A percentile compares a stretch with the other conserved stretches of the same genome.
These are phyloP conservation scores for Akanthomyces uredinophilus DNA, from an alignment of 2,329 filamentous ascomycete genomes.

Conservation along the genomic window DNA sequence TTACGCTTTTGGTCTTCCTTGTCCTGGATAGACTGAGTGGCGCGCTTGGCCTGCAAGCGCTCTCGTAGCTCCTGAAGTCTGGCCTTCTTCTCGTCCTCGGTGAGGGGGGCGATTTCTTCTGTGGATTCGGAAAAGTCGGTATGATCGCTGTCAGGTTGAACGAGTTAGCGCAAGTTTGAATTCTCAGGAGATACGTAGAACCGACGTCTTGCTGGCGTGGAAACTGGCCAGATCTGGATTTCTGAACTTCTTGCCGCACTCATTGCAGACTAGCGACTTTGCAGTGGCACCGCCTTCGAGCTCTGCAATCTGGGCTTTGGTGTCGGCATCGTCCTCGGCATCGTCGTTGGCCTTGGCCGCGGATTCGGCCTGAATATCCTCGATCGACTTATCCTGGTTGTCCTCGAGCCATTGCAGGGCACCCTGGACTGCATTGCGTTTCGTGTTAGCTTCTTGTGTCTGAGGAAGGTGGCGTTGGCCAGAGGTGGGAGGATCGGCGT, in stretches of 20 bases:
- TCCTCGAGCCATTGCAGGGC: slow-evolving; percentile 93
- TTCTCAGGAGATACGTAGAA: slow-evolving; percentile 8
- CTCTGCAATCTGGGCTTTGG: slow-evolving; percentile 54
- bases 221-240: slow-evolving; percentile 78
- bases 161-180: not conserved
- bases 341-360: slow-evolving; percentile 37
- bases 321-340: slow-evolving; percentile 42
- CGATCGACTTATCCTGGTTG: slow-evolving; percentile 81
- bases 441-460: slow-evolving; percentile 2
- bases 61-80: slow-evolving; percentile 69
- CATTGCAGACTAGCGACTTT: slow-evolving; percentile 84
- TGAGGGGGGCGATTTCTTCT: slow-evolving; percentile 85
- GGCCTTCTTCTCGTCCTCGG: slow-evolving; percentile 84
- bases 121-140: slow-evolving; percentile 89
- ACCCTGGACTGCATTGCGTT: slow-evolving; percentile 61
- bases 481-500: slow-evolving; percentile 31
- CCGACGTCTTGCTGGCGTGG: slow-evolving; percentile 80
- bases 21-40: slow-evolving; percentile 62
- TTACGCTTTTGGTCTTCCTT: slow-evolving; percentile 81
- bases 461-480: not conserved
- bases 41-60: slow-evolving; percentile 68
- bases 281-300: slow-evolving; percentile 60
- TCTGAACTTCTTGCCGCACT: slow-evolving; percentile 88
- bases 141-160: slow-evolving; percentile 56
- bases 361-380: slow-evolving; percentile 62